Evolutionary conservation across 1,284 basidiomycete genomes (phyloP), one percentile per base, ranked within the genome.

Genomic region (Grifola frondosa): DNA sequence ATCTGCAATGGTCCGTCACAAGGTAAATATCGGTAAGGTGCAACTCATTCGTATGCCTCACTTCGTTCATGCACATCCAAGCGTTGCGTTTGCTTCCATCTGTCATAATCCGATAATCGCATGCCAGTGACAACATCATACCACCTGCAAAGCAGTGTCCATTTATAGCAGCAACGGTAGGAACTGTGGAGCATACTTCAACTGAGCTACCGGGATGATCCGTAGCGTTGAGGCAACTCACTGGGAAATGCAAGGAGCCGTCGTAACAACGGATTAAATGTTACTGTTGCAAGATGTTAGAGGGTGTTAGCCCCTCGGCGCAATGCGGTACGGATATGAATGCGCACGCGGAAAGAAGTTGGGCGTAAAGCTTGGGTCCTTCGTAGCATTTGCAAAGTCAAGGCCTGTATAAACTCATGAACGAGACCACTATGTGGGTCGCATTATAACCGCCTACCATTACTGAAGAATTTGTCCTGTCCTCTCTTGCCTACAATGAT

Each of bases 51-150:
- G 55, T 37, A n/a, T n/a, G n/a, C n/a, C n/a, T 50, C 50, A 90
- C 88, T 70, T 97, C 94, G 62, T 97, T 97, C 92, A 97, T 96
- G 63, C 81, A 91, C 46, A 92, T 68, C 83, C 90, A 94, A 9
- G 88, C 87, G 50, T 82, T 80, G 35, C 83, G 81, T 59, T 79
- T 82, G 54, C 76, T 84, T 15, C 82, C 86, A 51, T 90, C 86
- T 17, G 80, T 87, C 84, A 96, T 94, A 44, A 97, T 75, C 24
- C 94, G 80, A 67, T 91, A 96, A 64, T 97, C 94, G 63, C 92
- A 96, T 4, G 77, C 77, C 38, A 95, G 68, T 1, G 88, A 78
- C 17, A 96, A 70, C 57, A 91, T 81, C 61, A 91, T 84, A 13
- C 83, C 94, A 10, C 77, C 94, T 3, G 94, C 94, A 62, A 92